Percentiles rank a stretch among this genome's conserved stretches.
These are phyloP conservation scores for Arbutus unedo DNA, from an alignment of 148 eudicot genomes.

Conservation along the genomic window DNA sequence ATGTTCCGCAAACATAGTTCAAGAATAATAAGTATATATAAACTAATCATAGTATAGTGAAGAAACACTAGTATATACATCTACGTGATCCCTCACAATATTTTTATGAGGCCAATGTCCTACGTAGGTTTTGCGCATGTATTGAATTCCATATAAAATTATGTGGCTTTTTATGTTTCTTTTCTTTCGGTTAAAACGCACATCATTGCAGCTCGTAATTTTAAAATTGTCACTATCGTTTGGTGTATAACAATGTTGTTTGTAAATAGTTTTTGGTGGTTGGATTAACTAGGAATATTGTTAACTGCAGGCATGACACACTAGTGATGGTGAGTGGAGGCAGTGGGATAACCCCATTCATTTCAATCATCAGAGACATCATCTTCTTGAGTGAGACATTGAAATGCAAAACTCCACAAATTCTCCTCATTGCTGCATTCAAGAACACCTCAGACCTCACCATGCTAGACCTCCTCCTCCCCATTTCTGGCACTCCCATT, in stretches of 20 bases:
- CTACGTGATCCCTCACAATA: too few species aligned
- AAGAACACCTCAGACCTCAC: conserved; percentile 59
- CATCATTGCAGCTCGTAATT: too few species aligned
- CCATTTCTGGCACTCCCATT: conserved; percentile 31
- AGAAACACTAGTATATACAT: too few species aligned
- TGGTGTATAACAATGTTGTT: not conserved
- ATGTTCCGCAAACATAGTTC: too few species aligned
- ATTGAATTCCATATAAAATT: too few species aligned
- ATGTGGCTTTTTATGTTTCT: too few species aligned
- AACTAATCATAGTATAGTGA: too few species aligned
- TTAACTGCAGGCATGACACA: conserved; percentile 58
- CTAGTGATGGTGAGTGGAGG: conserved; percentile 93
- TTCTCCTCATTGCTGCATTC: conserved; percentile 58
- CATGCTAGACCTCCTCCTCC: conserved; percentile 71
- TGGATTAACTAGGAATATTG: not conserved
- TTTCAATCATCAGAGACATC: conserved; percentile 73
- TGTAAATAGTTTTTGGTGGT: not conserved
- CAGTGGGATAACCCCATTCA: conserved; percentile 87
- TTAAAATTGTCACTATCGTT: not conserved
- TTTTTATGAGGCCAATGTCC: too few species aligned
- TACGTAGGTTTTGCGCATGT: too few species aligned
- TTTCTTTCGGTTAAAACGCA: not conserved
- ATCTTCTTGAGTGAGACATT: conserved; percentile 36
- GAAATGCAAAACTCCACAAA: conserved; percentile 49
- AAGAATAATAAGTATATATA: too few species aligned